These are phyloP conservation scores for Amoeboaphelidium protococcarum DNA, from an alignment of 371 early-diverging fungal species.

Conservation along the genomic window DNA sequence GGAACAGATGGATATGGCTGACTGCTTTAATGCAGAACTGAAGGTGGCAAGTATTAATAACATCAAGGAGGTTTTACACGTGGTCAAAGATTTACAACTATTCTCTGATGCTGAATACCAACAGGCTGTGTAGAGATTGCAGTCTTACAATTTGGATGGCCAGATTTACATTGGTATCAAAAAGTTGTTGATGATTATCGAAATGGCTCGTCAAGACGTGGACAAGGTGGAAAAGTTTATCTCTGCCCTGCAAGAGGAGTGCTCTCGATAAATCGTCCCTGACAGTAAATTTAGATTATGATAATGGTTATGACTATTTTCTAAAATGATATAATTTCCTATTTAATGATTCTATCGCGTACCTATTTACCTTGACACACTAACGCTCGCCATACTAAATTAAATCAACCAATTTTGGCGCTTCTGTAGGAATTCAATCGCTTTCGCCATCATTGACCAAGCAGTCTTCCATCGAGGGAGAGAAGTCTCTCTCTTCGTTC, in stretches of 20 bases:
- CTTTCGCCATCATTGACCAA: too few relatives aligned
- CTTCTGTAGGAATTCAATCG: too few relatives aligned
- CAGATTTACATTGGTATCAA: conserved; percentile 53
- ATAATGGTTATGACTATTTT: too few relatives aligned
- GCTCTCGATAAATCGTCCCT: too few relatives aligned
- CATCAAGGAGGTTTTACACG: conserved; percentile 4
- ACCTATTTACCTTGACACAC: too few relatives aligned
- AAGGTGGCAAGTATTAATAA: conserved; percentile 41
- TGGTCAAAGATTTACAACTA: conserved; percentile 17
- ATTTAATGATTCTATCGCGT: too few relatives aligned
- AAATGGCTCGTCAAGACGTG: conserved; percentile 61
- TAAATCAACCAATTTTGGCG: too few relatives aligned
- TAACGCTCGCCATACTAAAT: too few relatives aligned
- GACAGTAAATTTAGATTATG: too few relatives aligned
- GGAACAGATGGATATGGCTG: conserved; percentile 58
- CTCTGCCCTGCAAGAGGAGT: conserved; percentile 1
- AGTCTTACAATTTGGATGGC: conserved; percentile 21
- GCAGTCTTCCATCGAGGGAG: too few relatives aligned
- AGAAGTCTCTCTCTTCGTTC: too few relatives aligned
- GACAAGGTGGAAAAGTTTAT: conserved; percentile 21
- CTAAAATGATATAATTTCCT: too few relatives aligned
- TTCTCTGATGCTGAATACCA: conserved; percentile 30
- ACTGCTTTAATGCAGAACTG: conserved; percentile 56
- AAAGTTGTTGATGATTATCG: conserved; percentile 57
- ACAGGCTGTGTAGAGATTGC: conserved; percentile 22